Percentiles rank a stretch among this genome's conserved stretches.
phyloP scores from a whole-genome alignment of 305 asterid species.

The Lippia alba region DNA sequence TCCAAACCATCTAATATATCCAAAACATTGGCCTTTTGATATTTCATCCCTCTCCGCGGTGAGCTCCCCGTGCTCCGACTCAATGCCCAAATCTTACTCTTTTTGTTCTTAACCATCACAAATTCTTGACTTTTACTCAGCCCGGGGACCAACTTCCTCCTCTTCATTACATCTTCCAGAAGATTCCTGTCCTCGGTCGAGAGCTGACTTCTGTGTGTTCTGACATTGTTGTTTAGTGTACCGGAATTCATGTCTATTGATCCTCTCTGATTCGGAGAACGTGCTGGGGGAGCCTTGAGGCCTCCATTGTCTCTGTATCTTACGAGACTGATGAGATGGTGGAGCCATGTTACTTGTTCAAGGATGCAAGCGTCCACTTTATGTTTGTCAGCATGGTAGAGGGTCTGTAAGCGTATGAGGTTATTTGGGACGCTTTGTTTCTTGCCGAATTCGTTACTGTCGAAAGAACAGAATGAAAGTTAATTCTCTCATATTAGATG shows the following conservation, averaged over 20 bases:
- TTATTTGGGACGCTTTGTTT: constrained; percentile 45
- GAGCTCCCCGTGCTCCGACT: constrained; percentile 90
- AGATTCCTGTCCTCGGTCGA: constrained; percentile 68
- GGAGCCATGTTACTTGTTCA: constrained; percentile 84
- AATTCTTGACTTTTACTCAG: constrained; percentile 93
- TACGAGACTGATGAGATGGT: constrained; percentile 73
- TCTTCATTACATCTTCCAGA: constrained; percentile 73
- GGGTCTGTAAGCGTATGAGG: constrained; percentile 84
- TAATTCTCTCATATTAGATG: constrained; percentile 3
- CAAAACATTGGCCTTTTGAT: constrained; percentile 59
- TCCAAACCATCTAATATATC: constrained; percentile 90
- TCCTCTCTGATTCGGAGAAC: constrained; percentile 62
- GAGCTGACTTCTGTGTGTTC: constrained; percentile 38
- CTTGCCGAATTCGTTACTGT: constrained; percentile 84
- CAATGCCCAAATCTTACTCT: constrained; percentile 52
- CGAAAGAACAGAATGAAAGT: constrained; percentile 18
- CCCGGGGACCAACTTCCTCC: constrained; percentile 57
- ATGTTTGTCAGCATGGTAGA: constrained; percentile 84
- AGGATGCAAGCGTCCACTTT: constrained; percentile 78
- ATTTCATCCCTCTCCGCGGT: constrained; percentile 56
- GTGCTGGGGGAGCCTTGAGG: constrained; percentile 47
- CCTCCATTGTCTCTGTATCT: constrained; percentile 69
- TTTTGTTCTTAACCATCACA: constrained; percentile 44
- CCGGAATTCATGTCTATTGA: constrained; percentile 24
- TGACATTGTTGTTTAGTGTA: constrained; percentile 15